Evolutionary conservation across 2,329 filamentous ascomycete genomes (phyloP), one percentile per base, ranked within the genome.

Genomic region (Claviceps pusilla): DNA sequence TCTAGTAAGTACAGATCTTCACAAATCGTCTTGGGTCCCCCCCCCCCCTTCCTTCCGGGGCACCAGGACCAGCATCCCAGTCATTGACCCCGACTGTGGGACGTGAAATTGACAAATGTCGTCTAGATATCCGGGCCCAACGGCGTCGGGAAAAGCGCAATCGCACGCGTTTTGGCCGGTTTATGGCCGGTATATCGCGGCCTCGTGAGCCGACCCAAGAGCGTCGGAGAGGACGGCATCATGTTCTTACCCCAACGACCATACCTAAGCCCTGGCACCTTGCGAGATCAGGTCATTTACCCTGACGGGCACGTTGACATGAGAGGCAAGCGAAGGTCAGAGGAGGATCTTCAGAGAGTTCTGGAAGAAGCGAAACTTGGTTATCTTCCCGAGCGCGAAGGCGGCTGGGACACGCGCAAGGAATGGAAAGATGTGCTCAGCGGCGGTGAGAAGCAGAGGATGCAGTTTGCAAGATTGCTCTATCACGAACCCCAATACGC

Each of bases 341-440:
- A 98, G 65, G 75, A 80, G 37, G 87, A 95, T 59, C 77, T 98
- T 24, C 80, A 84, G 64, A 76, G 76, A 31, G 80, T 94, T 3
- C 77, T 98, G 3, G 87, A 95, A 55, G 86, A 87, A 52, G 90
- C 90, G 0, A 82, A 82, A 55, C 76, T 98, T 0, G 91, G 89
- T 4, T 97, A 98, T 68, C 77, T 98, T 0, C 87, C 89, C 1
- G 83, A 90, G 50, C 83, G 93, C 16, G 93, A 98, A 73, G 93
- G 93, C 43, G 93, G 93, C 14, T 97, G 89, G 89, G 89, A 98
- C 65, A 93, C 89, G 4, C 80, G 89, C 55, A 97, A 98, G 70
- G 90, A 95, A 66, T 98, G 93, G 93, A 96, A 97, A 71, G 91
- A 97, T 61, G 89, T 98, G 4, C 76, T 98, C n/a, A 91, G 86